A percentile compares a stretch with the other conserved stretches of the same genome.
Conservation (phyloP, 2,329 filamentous ascomycete species). For the Colletotrichum sp. region DNA sequence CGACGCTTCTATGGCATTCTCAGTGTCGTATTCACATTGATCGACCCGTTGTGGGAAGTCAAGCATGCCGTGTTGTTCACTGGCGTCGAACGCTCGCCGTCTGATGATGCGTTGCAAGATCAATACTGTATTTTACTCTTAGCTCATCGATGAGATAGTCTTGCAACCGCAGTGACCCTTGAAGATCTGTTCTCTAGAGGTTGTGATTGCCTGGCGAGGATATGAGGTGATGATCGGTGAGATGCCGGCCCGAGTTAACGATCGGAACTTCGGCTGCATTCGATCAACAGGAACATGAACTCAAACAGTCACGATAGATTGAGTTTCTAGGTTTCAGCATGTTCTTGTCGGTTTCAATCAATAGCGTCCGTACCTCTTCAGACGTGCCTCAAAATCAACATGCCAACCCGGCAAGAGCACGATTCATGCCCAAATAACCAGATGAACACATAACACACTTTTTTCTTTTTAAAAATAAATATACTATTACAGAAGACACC, state of each 20-base stretch:
- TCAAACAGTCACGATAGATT: neutral
- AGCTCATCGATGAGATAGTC: neutral
- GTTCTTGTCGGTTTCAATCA: neutral
- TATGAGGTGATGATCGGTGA: neutral
- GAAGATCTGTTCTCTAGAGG: neutral
- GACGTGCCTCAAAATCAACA: neutral
- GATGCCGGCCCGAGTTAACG: neutral
- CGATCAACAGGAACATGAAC: neutral
- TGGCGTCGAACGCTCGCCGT: neutral
- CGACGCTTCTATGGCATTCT: neutral
- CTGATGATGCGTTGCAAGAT: neutral
- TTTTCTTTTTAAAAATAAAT: neutral
- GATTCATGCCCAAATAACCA: neutral
- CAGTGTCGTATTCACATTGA: neutral
- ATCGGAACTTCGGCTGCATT: neutral
- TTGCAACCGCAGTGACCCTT: neutral
- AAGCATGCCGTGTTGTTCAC: neutral
- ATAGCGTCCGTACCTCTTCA: fast-evolving
- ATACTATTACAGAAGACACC: neutral
- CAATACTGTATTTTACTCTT: fast-evolving
- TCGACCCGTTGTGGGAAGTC: neutral
- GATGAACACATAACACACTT: neutral
- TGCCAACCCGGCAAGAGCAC: neutral
- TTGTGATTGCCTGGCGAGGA: neutral
- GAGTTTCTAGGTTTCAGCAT: neutral